These are phyloP conservation scores for Lepidium africanum DNA, from an alignment of 345 rosid species.

Conservation along the genomic window DNA sequence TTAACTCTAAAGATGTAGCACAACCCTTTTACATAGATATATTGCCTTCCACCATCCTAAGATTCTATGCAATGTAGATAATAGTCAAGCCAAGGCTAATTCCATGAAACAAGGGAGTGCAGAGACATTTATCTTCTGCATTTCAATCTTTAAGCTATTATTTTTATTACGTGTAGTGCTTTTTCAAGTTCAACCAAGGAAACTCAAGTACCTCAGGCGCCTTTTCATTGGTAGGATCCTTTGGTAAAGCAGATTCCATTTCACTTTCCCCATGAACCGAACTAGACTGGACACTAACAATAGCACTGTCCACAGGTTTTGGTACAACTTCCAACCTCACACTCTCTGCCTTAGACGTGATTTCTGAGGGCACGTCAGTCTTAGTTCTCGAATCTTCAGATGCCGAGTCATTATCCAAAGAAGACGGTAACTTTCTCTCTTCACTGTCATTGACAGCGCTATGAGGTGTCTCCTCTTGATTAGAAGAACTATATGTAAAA, in stretches of 20 bases:
- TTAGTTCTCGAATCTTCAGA: conserved; percentile 28
- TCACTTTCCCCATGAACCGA: conserved; percentile 24
- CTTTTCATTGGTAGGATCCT: conserved; percentile 16
- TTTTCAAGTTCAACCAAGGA: neutral
- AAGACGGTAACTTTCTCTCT: conserved; percentile 23
- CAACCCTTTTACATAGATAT: neutral
- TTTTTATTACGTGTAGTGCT: neutral
- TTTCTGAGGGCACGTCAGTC: conserved; percentile 26
- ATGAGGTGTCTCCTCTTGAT: conserved; percentile 29
- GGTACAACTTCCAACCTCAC: conserved; percentile 25
- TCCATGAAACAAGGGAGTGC: neutral
- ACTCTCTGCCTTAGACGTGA: conserved; percentile 24
- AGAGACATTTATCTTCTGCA: neutral
- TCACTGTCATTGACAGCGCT: conserved; percentile 22
- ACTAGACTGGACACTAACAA: conserved; percentile 18
- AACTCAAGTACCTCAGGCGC: conserved; percentile 17
- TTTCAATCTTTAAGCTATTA: neutral
- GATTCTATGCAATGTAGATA: neutral
- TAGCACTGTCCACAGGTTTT: conserved; percentile 33
- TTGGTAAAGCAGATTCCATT: conserved; percentile 2
- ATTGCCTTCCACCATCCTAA: neutral
- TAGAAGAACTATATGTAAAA: conserved; percentile 22
- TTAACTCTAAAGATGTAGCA: neutral
- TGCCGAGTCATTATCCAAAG: conserved; percentile 14
- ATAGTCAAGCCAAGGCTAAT: neutral